Conservation (phyloP, 805 yeast species). For the Zygosaccharomyces kombuchaensis region DNA sequence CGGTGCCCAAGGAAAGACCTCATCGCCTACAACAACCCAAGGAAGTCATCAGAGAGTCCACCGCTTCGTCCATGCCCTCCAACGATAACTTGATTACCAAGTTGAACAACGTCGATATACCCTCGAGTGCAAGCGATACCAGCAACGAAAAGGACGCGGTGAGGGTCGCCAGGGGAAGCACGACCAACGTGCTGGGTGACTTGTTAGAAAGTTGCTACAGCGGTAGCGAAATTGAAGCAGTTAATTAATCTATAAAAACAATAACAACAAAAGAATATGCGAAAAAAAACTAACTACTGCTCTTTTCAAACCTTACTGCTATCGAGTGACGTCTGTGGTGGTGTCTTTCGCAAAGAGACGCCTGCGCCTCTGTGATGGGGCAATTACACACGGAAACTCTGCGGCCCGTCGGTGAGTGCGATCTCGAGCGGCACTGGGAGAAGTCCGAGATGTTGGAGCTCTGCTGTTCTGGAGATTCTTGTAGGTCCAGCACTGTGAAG, state of each 20-base stretch:
- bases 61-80: neutral
- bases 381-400: slow-evolving; percentile 2
- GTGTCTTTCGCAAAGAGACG: slow-evolving; percentile 28
- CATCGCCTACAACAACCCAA: slow-evolving; percentile 1
- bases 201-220: slow-evolving; percentile 16
- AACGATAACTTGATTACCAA: slow-evolving; percentile 1
- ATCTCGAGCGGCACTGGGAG: slow-evolving; percentile 5
- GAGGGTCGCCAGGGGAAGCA: slow-evolving; percentile 2
- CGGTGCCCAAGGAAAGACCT: slow-evolving; percentile 1
- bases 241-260: neutral
- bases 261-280: neutral
- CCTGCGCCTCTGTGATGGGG: slow-evolving; percentile 2
- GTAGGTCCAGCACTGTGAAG: slow-evolving; percentile 2
- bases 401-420: slow-evolving; percentile 1
- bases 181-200: slow-evolving; percentile 10
- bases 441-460: neutral
- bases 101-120: slow-evolving; percentile 1
- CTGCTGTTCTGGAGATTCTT: neutral
- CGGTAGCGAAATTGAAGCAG: slow-evolving; percentile 6
- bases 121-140: slow-evolving; percentile 3
- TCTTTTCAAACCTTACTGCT: slow-evolving; percentile 25
- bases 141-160: slow-evolving; percentile 1
- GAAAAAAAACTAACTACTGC: neutral
- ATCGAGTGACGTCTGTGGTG: slow-evolving; percentile 32
- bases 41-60: slow-evolving; percentile 5